Base-by-base conservation (phyloP, 2,329 filamentous ascomycete genomes). In the Pseudogymnoascus sp. region DNA sequence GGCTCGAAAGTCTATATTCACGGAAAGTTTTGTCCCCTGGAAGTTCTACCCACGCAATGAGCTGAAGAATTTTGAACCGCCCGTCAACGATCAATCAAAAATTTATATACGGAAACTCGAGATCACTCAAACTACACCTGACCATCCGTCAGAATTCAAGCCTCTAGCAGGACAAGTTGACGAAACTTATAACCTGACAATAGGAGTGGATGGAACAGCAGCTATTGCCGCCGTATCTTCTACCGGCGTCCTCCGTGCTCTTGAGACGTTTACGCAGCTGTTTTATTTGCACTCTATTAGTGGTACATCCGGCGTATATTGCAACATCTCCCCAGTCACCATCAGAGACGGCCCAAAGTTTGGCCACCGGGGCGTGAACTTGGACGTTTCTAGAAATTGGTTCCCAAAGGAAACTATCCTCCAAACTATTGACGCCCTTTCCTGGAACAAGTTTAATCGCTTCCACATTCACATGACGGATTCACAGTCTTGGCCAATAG, bases 391-490 rank as follows among this genome's bases (percentile, higher is more conserved):
- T 2, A 81, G 91, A 62, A 87, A 85, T 69, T 94, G 81, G 75
- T 90, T 87, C 73, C 79, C 83, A 1, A 75, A 89, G 32, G 71
- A 77, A 3, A 14, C 89, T 67, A 86, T 96, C 66, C 79, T 86
- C 69, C 84, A 85, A 58, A 90, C 86, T 60, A 89, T 96, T 65
- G 89, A 95, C 69, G 88, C 85, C 39, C 74, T 89, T 65, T 78
- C 88, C 1, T 91, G 85, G 81, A 90, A 86, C 76, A 94, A 95
- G 76, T 81, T 94, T 78, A 94, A 94, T 74, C 80, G 85, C 5
- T 79, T 95, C 61, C 90, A 94, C 73, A 77, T 93, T 60, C 90
- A 95, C 76, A 80, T 87, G 62, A 94, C 89, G 4, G 90, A 95
- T 73, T 85, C 87, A 14, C 90, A 95, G 73, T 89, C 89, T 3